These are phyloP conservation scores for Cordyceps fumosorosea DNA, from an alignment of 2,329 filamentous ascomycete genomes.

Conservation along the genomic window DNA sequence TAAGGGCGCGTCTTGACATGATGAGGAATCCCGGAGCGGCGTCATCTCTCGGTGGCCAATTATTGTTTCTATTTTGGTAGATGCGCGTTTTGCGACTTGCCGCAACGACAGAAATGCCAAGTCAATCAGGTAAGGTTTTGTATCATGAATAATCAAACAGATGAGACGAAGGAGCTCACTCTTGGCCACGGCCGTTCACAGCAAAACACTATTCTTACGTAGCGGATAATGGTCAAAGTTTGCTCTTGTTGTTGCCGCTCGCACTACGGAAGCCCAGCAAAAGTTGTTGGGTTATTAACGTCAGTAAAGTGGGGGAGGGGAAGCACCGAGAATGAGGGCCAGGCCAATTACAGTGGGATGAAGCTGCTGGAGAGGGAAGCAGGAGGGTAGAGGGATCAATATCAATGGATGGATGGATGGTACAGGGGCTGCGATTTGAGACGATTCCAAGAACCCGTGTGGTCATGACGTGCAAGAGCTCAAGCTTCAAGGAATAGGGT, in stretches of 20 bases:
- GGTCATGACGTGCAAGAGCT: not conserved
- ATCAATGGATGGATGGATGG: not conserved
- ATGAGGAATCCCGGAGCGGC: not conserved
- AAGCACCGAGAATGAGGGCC: constrained; percentile 2
- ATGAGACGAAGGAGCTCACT: not conserved
- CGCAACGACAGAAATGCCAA: not conserved
- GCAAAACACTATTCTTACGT: not conserved
- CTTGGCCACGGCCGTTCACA: not conserved
- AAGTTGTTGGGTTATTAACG: not conserved
- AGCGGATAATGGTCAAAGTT: constrained; percentile 1
- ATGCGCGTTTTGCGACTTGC: not conserved
- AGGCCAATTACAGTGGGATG: not conserved
- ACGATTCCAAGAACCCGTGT: not conserved
- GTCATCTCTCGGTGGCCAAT: no score
- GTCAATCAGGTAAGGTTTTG: not conserved
- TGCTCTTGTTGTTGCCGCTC: not conserved
- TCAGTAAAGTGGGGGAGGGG: constrained; percentile 12
- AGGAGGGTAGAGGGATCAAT: not conserved
- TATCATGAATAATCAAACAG: not conserved
- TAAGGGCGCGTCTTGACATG: not conserved
- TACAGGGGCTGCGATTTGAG: not conserved
- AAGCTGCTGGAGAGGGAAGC: not conserved
- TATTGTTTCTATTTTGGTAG: not conserved
- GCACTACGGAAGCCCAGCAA: not conserved
- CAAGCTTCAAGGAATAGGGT: not conserved